phyloP scores from a whole-genome alignment of 495 filamentous ascomycete species.

The Trichoderma erinaceum region DNA sequence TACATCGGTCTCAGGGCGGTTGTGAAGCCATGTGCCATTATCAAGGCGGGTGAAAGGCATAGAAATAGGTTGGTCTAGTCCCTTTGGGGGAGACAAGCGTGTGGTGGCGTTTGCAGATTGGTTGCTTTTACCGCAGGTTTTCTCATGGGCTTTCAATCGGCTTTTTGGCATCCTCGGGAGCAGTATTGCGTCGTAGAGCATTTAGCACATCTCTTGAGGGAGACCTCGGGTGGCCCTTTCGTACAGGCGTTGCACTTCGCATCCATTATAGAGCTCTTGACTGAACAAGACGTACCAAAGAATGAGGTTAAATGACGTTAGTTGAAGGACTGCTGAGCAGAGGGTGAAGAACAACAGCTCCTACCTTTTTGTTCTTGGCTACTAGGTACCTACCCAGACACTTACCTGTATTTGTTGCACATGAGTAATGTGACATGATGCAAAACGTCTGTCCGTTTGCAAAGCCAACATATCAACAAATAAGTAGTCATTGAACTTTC shows the following conservation, averaged over 20 bases:
- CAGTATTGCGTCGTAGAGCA: conserved; percentile 40
- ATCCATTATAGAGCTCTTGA: too few relatives aligned
- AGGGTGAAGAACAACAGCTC: too few relatives aligned
- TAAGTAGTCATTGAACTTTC: too few relatives aligned
- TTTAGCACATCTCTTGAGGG: conserved; percentile 34
- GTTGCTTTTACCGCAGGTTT: conserved; percentile 24
- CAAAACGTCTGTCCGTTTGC: too few relatives aligned
- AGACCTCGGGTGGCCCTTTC: conserved; percentile 17
- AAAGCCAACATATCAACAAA: too few relatives aligned
- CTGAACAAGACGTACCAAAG: too few relatives aligned
- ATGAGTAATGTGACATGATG: too few relatives aligned
- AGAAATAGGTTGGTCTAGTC: conserved; percentile 16
- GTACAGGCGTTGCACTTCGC: conserved; percentile 17
- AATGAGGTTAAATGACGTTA: too few relatives aligned
- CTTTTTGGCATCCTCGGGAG: conserved; percentile 40
- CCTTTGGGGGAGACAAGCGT: not conserved
- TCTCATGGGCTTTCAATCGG: conserved; percentile 43
- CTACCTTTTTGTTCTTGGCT: too few relatives aligned
- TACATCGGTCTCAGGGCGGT: conserved; percentile 36
- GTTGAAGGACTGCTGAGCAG: too few relatives aligned
- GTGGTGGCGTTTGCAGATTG: not conserved
- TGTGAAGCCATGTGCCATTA: conserved; percentile 31
- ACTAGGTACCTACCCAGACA: too few relatives aligned
- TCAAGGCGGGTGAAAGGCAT: conserved; percentile 29
- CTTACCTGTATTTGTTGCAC: too few relatives aligned